Base-by-base conservation (phyloP, 768 basidiomycete genomes). In the Imleria badia region DNA sequence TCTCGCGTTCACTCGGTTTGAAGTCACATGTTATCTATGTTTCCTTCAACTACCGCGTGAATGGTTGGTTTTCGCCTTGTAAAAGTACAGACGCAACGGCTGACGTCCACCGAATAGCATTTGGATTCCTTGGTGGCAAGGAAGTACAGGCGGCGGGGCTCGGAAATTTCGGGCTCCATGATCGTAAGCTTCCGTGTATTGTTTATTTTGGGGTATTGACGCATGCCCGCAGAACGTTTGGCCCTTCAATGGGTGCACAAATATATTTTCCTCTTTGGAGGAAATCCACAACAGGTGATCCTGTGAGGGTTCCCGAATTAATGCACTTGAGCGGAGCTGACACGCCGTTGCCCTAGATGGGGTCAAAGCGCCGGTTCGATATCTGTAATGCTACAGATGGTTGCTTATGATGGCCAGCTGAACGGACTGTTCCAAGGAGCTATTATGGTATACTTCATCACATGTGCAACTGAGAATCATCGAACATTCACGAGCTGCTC, bases 121-220 rank as follows among this genome's bases (percentile, higher is more conserved):
- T 69, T 47, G 70, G 65, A 33, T 72, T 72, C 52, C 60, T 67
- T 12, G 68, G 59, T 6, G 61, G 69, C 3, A 60, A 61, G 36
- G 51, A 52, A 19, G 44, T 52, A 7, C 44, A 46, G 13, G 29
- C 29, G 2, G 51, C 51, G 5, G 51, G 43, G 5, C 29, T 52
- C 17, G 43, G 51, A 11, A 45, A 52, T 14, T 39, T 52, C 11
- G 51, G 36, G n/a, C 59, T 79, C 15, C 58, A 59, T 51, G 78
- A 78, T 60, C 66, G 70, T 71, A 34, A 41, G 61, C 44, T 9
- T 30, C 6, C 15, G 2, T 15, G 1, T n/a, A 3, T 39, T 12
- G 26, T 26, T 8, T 10, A n/a, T n/a, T 5, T 30, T 3, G n/a
- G 3, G 17, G 1, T 11, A 15, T n/a, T 46, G 20, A 47, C 26